These are phyloP conservation scores for Beauveria bassiana DNA, from an alignment of 2,329 filamentous ascomycete genomes.

Conservation along the genomic window DNA sequence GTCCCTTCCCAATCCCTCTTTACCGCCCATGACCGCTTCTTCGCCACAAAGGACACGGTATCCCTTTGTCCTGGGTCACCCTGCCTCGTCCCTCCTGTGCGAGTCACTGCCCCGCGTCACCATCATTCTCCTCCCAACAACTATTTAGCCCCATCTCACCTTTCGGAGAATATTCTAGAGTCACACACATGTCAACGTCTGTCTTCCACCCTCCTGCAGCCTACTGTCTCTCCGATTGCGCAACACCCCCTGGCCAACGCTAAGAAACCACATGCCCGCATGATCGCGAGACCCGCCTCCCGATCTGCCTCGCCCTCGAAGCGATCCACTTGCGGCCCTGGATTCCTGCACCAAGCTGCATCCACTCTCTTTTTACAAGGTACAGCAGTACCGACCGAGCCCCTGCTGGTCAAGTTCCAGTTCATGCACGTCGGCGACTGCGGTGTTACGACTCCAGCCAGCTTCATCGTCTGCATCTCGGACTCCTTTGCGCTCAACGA, in stretches of 20 bases:
- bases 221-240: neutral
- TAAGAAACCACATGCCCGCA: neutral
- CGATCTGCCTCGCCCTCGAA: neutral
- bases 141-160: neutral
- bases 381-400: no score
- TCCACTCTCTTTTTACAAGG: no score
- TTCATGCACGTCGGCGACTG: neutral
- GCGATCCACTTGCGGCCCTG: constrained; percentile 1
- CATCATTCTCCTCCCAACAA: neutral
- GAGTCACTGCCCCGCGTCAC: constrained; percentile 2
- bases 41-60: neutral
- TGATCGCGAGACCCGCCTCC: constrained; percentile 3
- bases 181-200: neutral
- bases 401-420: neutral
- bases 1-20: neutral
- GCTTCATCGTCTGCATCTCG: neutral
- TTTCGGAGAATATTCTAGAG: neutral
- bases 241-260: neutral
- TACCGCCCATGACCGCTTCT: neutral
- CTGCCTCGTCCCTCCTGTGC: neutral
- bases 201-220: neutral
- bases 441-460: constrained; percentile 4
- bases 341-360: neutral
- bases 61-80: neutral
- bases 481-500: neutral